Evolutionary conservation across 371 early-diverging fungal species (phyloP), one percentile per base, ranked within the genome.

Genomic region (Massospora cicadina): DNA sequence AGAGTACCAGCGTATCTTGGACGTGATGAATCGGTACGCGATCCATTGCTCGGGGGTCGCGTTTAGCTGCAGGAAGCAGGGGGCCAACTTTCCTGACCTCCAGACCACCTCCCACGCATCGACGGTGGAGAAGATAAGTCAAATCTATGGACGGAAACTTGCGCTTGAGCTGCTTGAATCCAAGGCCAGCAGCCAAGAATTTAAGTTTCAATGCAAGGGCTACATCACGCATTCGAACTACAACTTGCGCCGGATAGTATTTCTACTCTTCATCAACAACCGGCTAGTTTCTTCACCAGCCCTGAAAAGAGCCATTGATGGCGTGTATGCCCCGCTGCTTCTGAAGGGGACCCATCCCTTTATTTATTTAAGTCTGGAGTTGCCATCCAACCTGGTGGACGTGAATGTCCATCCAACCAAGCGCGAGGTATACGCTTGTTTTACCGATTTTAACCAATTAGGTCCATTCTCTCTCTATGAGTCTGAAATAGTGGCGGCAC

Each of bases 391-490:
- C 30, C 83, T 84, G 63, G 87, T 98, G 0, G 99, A 99, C 75
- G 98, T 98, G 2, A 99, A 99, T 73, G 92, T 99, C 0, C 98
- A 98, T 75, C 98, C 99, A 0, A 92, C 96, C 33, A 98, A 98
- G 68, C 79, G 82, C 25, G 91, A 94, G 79, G 87, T 77, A 64
- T 31, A 32, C 33, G 13, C 1, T n/a, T 58, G 28, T 3, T 55
- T 25, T 27, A 25, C 24, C 1, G n/a, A 21, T n/a, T 1, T 30
- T 63, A 29, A 66, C 29, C 33, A 26, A n/a, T 25, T 68, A 84
- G 81, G 94, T 98, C 12, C 85, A 88, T 63, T 89, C 98, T 64
- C n/a, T n/a, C 71, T 92, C 65, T 77, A 95, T 68, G 91, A 95
- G 70, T 93, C 96, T n/a, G 68, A 75, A 21, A 80, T 98, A 21